phyloP scores from a whole-genome alignment of 108 stramenopile genomes.

The Skeletonema grethae region DNA sequence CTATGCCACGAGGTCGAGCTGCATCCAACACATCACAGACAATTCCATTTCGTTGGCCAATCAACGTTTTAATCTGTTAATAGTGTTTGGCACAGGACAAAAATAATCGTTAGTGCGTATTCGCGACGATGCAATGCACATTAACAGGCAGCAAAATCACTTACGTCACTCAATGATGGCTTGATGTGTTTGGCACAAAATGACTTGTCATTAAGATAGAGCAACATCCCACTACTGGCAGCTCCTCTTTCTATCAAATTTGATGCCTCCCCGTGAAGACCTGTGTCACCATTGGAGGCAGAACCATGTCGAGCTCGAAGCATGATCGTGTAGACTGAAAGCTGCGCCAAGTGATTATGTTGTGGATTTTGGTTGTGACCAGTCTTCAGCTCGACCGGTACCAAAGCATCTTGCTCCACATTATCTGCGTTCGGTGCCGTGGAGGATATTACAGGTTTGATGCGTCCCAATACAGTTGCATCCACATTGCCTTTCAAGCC shows the following conservation, averaged over 20 bases:
- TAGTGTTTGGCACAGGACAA: no score
- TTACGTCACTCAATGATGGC: constrained; percentile 65
- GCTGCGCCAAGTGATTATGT: constrained; percentile 78
- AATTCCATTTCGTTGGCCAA: constrained; percentile 78
- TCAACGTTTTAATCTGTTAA: constrained; percentile 71
- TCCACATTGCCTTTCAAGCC: constrained; percentile 87
- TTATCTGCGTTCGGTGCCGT: neutral
- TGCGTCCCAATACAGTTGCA: constrained; percentile 68
- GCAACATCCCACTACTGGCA: constrained; percentile 64
- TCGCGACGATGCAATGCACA: no score
- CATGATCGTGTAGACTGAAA: constrained; percentile 85
- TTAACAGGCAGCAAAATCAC: no score
- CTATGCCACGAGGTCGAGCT: constrained; percentile 68
- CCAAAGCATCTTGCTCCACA: constrained; percentile 38
- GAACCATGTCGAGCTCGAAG: constrained; percentile 69
- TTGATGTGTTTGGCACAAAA: constrained; percentile 60
- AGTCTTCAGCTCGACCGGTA: constrained; percentile 88
- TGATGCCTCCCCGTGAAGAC: neutral
- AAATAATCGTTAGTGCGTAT: no score
- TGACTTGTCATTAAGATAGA: constrained; percentile 78
- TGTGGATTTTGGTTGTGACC: constrained; percentile 77
- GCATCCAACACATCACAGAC: constrained; percentile 59
- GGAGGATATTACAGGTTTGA: constrained; percentile 21
- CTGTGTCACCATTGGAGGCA: constrained; percentile 2
- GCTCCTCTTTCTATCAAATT: constrained; percentile 31